Percentiles rank a stretch among this genome's conserved stretches.
These are phyloP conservation scores for Inosperma sp. DNA, from an alignment of 768 basidiomycete species.

Conservation along the genomic window DNA sequence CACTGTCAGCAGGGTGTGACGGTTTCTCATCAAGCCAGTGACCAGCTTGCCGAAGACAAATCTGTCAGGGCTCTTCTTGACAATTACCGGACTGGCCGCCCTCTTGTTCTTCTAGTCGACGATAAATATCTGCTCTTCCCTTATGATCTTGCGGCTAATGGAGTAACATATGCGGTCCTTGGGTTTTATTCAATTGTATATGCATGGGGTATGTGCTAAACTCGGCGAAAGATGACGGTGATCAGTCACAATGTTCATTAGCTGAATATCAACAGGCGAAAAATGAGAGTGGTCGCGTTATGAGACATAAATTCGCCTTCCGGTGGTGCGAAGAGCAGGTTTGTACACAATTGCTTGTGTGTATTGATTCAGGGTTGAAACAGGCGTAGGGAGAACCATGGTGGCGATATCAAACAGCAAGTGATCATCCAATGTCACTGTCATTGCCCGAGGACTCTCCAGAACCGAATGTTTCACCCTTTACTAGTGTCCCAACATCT, in stretches of 20 bases:
- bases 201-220: conserved; percentile 54
- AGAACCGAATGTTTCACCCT: too few species aligned
- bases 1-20: conserved; percentile 39
- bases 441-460: too few species aligned
- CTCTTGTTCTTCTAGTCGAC: conserved; percentile 68
- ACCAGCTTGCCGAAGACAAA: conserved; percentile 64
- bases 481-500: too few species aligned
- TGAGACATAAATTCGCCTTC: conserved; percentile 79
- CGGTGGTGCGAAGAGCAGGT: conserved; percentile 78
- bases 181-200: conserved; percentile 71
- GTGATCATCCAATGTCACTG: too few species aligned
- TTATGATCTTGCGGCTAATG: conserved; percentile 50
- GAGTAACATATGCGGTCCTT: conserved; percentile 48
- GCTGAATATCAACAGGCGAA: conserved; percentile 59
- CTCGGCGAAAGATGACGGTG: background rate
- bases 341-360: conserved; percentile 2
- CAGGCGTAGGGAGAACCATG: conserved; percentile 40
- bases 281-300: conserved; percentile 48
- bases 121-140: conserved; percentile 73
- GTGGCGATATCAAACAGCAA: conserved; percentile 37
- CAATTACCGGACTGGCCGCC: conserved; percentile 49
- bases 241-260: conserved; percentile 20
- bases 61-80: conserved; percentile 67
- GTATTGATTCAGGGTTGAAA: background rate
- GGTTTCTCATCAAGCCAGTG: conserved; percentile 44